A percentile compares a stretch with the other conserved stretches of the same genome.
Evolutionary conservation across 805 yeast genomes (phyloP).

Genomic region (Monosporozyma yasuniensis): DNA sequence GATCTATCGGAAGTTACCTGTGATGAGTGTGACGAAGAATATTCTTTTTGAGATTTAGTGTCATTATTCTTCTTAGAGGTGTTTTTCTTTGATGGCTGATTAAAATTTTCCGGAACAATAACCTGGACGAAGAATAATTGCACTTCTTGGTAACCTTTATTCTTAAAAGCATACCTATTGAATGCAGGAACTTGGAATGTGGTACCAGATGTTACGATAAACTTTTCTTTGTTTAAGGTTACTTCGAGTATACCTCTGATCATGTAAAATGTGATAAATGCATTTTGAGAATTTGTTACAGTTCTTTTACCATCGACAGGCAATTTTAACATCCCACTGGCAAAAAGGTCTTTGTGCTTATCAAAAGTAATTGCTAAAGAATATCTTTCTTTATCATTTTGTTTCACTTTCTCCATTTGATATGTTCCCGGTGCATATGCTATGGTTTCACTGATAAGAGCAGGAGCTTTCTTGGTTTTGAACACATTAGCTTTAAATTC

Average conservation of each 20-base stretch:
- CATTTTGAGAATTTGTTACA: conserved; percentile 46
- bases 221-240: conserved; percentile 46
- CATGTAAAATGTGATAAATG: conserved; percentile 67
- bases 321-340: conserved; percentile 63
- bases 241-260: conserved; percentile 64
- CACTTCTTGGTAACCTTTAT: conserved; percentile 49
- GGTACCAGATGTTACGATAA: conserved; percentile 62
- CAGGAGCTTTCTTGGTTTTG: conserved; percentile 16
- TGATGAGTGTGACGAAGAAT: background rate
- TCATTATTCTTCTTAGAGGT: background rate
- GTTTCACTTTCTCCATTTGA: conserved; percentile 34
- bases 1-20: no score
- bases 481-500: conserved; percentile 9
- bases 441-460: conserved; percentile 26
- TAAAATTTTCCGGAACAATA: conserved; percentile 30
- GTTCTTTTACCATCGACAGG: conserved; percentile 57
- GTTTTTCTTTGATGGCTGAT: background rate
- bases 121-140: conserved; percentile 71
- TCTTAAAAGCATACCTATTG: conserved; percentile 59
- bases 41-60: background rate
- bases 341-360: conserved; percentile 52
- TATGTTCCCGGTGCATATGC: conserved; percentile 61
- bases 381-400: conserved; percentile 44
- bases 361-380: conserved; percentile 57
- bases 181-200: conserved; percentile 76